phyloP scores from a whole-genome alignment of 495 filamentous ascomycete genomes.

The Cenococcum geophilum region DNA sequence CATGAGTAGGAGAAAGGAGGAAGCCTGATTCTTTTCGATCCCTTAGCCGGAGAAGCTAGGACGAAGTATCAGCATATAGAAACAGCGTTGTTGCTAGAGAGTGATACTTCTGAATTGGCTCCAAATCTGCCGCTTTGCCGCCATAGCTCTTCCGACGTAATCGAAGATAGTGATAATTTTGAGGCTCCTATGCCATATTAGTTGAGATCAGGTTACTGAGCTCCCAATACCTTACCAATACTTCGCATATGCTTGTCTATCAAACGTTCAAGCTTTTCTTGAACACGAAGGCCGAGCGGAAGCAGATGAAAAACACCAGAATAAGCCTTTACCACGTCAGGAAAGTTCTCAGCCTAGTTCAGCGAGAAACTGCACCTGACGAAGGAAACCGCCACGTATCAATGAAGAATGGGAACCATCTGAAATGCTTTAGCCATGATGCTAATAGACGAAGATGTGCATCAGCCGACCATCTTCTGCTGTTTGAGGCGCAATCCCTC shows the following conservation, averaged over 20 bases:
- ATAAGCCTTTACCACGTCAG: slow-evolving; percentile 63
- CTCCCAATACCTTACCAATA: slow-evolving; percentile 50
- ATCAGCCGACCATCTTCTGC: slow-evolving; percentile 38
- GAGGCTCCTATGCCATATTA: slow-evolving; percentile 58
- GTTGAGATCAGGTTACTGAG: neutral
- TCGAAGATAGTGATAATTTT: slow-evolving; percentile 78
- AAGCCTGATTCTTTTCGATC: slow-evolving; percentile 72
- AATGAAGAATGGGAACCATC: slow-evolving; percentile 68
- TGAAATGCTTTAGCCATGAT: neutral
- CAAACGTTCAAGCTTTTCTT: slow-evolving; percentile 77
- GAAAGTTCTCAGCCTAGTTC: neutral
- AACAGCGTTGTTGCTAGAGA: slow-evolving; percentile 9
- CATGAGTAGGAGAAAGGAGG: slow-evolving; percentile 86
- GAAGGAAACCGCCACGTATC: slow-evolving; percentile 70
- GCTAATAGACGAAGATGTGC: neutral
- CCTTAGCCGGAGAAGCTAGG: slow-evolving; percentile 68
- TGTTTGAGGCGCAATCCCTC: slow-evolving; percentile 57
- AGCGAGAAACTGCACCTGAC: slow-evolving; percentile 39
- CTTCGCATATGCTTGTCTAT: slow-evolving; percentile 85
- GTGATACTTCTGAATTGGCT: slow-evolving; percentile 53
- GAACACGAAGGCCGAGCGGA: slow-evolving; percentile 81
- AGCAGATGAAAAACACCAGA: slow-evolving; percentile 90
- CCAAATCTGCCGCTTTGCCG: slow-evolving; percentile 57
- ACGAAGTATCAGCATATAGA: neutral
- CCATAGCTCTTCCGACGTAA: slow-evolving; percentile 85